Base-by-base conservation (phyloP, 139 green algal species). In the Ulvella scutata region DNA sequence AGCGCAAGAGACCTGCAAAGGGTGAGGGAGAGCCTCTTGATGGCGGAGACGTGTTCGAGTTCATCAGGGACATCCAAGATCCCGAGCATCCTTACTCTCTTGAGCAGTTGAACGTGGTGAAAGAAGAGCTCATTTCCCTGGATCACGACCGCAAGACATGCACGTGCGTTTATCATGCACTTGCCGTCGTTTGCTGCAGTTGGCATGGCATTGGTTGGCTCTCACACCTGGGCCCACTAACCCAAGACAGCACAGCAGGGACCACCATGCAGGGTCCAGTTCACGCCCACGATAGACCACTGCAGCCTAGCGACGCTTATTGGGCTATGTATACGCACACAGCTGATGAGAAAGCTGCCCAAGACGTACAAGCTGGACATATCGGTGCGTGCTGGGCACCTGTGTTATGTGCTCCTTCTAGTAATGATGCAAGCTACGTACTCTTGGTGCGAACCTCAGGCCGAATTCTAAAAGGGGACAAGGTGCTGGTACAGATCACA, bases 241-340 rank as follows among this genome's bases (percentile, higher is more conserved):
- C n/a, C n/a, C n/a, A n/a, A n/a, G n/a, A n/a, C n/a, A n/a, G n/a
- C n/a, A n/a, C n/a, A n/a, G n/a, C n/a, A n/a, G n/a, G n/a, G 61
- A 73, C 61, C 29, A 51, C 61, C 4, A 2, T 75, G 21, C 81
- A 90, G 87, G 67, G 84, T 96, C 20, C 76, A 79, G 23, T 95
- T 96, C 82, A 96, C 89, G 0, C 91, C 91, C 9, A 96, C 91
- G 0, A 90, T 97, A 17, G 85, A 92, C 62, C 95, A 99, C 82
- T 99, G 95, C 87, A 96, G 86, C 82, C 98, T 99, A 93, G 95
- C 95, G 0, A 98, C 95, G 0, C 87, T 99, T 17, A 99, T 99
- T 34, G 95, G 95, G 2, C 87, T 99, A 3, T 96, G 86, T 80
- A 88, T 99, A 3, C 85, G 95, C 13, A 93, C 96, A 3, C 94